A percentile compares a stretch with the other conserved stretches of the same genome.
Conservation (phyloP, 2,329 filamentous ascomycete genomes). For the Ceratocystiopsis sp. region DNA sequence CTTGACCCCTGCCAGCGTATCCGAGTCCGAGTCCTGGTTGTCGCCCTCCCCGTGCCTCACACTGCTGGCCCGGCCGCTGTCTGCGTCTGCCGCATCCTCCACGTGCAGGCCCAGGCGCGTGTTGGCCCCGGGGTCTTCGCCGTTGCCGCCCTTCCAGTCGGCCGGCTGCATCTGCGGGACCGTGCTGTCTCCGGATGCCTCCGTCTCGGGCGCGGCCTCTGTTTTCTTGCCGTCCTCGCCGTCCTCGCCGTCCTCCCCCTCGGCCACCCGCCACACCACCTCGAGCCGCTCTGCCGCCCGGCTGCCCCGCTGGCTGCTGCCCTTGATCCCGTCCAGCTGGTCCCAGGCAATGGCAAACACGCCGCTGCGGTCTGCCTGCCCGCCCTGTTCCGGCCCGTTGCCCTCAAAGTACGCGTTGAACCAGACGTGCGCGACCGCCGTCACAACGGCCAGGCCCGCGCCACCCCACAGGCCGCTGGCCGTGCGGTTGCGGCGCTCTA, state of each 20-base stretch:
- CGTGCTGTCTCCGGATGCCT: constrained; percentile 34
- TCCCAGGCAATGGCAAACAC: constrained; percentile 43
- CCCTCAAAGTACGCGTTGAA: constrained; percentile 94
- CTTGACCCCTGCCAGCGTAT: constrained; percentile 14
- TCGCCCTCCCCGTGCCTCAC: constrained; percentile 23
- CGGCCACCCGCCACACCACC: constrained; percentile 58
- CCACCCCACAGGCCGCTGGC: constrained; percentile 31
- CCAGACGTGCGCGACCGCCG: constrained; percentile 87
- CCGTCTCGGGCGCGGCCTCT: constrained; percentile 3
- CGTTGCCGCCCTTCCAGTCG: constrained; percentile 53
- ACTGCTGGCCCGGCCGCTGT: constrained; percentile 59
- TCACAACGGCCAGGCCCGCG: constrained; percentile 78
- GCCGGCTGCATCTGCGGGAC: constrained; percentile 54
- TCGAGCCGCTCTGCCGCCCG: constrained; percentile 66
- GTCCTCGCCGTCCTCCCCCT: constrained; percentile 10
- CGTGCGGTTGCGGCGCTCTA: constrained; percentile 72
- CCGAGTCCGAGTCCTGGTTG: constrained; percentile 1
- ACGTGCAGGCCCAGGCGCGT: constrained; percentile 53
- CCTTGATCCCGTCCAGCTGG: constrained; percentile 86
- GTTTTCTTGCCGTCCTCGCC: constrained; percentile 3
- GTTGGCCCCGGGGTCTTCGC: constrained; percentile 28
- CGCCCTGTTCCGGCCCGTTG: constrained; percentile 49
- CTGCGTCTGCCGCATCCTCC: constrained; percentile 45
- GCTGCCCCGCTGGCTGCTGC: constrained; percentile 65
- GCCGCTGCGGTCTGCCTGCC: constrained; percentile 48